Base-by-base conservation (phyloP, 306 rosid genomes). In the Rosa multiflora region DNA sequence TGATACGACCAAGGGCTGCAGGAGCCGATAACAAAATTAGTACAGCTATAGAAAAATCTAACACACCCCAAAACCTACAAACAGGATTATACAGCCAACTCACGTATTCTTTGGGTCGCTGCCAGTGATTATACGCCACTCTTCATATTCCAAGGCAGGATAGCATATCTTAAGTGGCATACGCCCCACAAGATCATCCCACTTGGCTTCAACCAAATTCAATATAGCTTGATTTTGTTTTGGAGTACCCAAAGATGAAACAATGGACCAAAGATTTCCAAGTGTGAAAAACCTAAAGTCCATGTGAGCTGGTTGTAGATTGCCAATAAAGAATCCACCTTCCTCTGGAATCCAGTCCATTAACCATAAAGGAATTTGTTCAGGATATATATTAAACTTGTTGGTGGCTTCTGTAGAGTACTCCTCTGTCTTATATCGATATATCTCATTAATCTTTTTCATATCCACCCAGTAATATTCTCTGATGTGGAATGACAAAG, bases 1-100 rank as follows among this genome's bases (percentile, higher is more conserved):
- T 95, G 99, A 86, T 95, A 95, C 66, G 99, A 95, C 99, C 98
- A 95, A 42, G 99, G 91, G 63, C 99, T 95, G 96, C 78, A 76
- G 74, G 78, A 80, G 69, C 78, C 47, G 66, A 79, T 43, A 74
- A 39, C 51, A 42, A 10, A n/a, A 70, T 70, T 79, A 77, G 68
- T 73, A 35, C 63, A 49, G 79, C 40, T 7, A 44, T 26, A 74
- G 32, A 66, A 48, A 73, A 48, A 73, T 62, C 64, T 40, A 42
- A 21, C 32, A 70, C 35, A 51, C 52, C 23, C 8, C 10, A 52
- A 52, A 43, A 73, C 44, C 75, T 69, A 73, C 39, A 67, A n/a
- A 63, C 23, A 52, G 39, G 29, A 39, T 64, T 13, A 40, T 13
- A 43, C 75, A 40, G 64, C 75, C 66, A 79, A 82, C 87, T 79